Evolutionary conservation across 1,284 basidiomycete species (phyloP), one percentile per base, ranked within the genome.

Genomic region (Chalciporus sp.): DNA sequence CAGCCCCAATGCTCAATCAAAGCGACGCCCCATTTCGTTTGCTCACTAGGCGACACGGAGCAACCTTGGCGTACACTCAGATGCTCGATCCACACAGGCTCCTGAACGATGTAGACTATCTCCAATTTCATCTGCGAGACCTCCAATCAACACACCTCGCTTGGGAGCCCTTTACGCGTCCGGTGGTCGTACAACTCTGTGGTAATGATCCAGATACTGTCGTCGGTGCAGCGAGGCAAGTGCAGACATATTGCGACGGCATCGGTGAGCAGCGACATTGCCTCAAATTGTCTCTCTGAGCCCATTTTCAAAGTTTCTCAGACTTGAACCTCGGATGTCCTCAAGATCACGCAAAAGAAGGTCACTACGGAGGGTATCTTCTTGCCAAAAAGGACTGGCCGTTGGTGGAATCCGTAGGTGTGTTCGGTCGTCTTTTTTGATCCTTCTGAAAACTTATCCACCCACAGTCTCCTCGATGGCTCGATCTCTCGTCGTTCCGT

Each of bases 1-100:
- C 80, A 12, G 86, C 86, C 6, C 86, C 86, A 1, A 88, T 88
- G 87, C 79, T 89, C 53, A 82, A 85, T 54, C 86, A 89, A 63
- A 87, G 85, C 43, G 88, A 90, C 59, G 75, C 85, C 0, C 86
- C 88, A 1, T 90, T 90, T 61, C 78, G 87, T 27, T 57, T 79
- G 10, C 76, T 90, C 46, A 78, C 80, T 7, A 76, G 78, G 49
- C 72, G 70, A 53, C 77, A 90, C 67, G 82, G 84, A 20, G 78
- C 84, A 20, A 86, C 86, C 0, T 64, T 83, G 58, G 73, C 80
- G 16, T 90, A 86, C 68, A 87, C 88, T 2, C 88, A 90, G 61
- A 90, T 90, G 87, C 80, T 87, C 40, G 70, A 78, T 45, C 77
- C 88, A 11, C 74, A 83, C 31, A 76, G 69, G 49, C 74, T 90